phyloP scores from a whole-genome alignment of 495 filamentous ascomycete genomes.

The Penicillium tannophilum region DNA sequence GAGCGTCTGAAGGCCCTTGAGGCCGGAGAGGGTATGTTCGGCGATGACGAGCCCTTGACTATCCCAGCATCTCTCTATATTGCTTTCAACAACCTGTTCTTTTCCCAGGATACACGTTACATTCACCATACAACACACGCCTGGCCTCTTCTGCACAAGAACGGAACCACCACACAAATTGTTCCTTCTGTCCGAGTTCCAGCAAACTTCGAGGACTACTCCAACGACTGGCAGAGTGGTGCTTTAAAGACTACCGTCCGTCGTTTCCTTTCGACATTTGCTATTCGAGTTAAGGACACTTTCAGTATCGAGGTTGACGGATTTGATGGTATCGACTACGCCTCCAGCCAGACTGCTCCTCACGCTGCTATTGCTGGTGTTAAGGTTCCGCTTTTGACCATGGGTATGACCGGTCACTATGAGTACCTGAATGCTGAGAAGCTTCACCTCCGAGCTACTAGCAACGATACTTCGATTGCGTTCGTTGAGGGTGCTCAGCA shows the following conservation, averaged over 20 bases:
- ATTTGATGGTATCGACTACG: conserved; percentile 12
- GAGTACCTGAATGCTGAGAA: conserved; percentile 22
- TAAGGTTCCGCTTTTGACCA: conserved; percentile 14
- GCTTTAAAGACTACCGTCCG: conserved; percentile 16
- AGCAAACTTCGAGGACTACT: not conserved
- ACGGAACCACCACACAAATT: conserved; percentile 12
- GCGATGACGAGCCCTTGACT: conserved; percentile 14
- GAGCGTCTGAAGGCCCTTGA: conserved; percentile 4
- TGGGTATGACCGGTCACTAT: conserved; percentile 21
- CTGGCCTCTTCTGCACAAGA: conserved; percentile 17
- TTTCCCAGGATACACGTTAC: conserved; percentile 13
- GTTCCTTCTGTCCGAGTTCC: conserved; percentile 13
- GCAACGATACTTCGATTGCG: conserved; percentile 14
- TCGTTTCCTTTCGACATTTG: conserved; percentile 13
- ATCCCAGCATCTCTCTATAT: conserved; percentile 12
- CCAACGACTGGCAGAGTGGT: conserved; percentile 2
- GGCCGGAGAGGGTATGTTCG: conserved; percentile 7
- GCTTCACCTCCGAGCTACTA: conserved; percentile 11
- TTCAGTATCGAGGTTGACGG: conserved; percentile 1
- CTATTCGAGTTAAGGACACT: conserved; percentile 10
- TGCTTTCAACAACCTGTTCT: conserved; percentile 15
- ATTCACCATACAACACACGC: conserved; percentile 10
- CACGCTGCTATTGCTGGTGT: conserved; percentile 4
- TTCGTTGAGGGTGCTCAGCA: conserved; percentile 19
- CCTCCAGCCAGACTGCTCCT: conserved; percentile 12